phyloP scores from a whole-genome alignment of 306 rosid genomes.

The Vigna unguiculata region DNA sequence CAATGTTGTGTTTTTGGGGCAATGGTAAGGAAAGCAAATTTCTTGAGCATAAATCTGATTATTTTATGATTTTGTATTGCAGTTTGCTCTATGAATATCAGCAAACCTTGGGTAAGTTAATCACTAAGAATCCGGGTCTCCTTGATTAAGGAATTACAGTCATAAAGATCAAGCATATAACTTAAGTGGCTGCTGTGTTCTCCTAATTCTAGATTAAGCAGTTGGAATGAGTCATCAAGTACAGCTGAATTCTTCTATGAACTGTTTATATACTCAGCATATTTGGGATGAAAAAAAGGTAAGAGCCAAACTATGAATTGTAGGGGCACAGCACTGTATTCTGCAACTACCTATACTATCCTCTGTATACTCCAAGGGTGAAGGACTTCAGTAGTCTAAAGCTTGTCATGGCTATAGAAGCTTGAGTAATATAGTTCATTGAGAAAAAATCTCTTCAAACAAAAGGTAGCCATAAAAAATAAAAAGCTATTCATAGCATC shows the following conservation, averaged over 20 bases:
- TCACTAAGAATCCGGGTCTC: too few species aligned
- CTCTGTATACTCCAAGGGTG: neutral
- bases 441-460: conserved; percentile 1
- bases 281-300: neutral
- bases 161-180: neutral
- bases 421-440: neutral
- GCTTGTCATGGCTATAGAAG: neutral
- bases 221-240: conserved; percentile 19
- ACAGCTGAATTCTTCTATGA: conserved; percentile 3
- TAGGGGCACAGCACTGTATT: neutral
- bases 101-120: conserved; percentile 2
- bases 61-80: neutral
- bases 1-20: neutral
- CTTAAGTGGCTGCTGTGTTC: neutral
- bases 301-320: neutral
- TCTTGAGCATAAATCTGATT: conserved; percentile 16
- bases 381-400: neutral
- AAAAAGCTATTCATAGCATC: conserved; percentile 16
- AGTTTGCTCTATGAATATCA: conserved; percentile 18
- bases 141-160: conserved; percentile 1
- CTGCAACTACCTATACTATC: neutral
- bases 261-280: neutral
- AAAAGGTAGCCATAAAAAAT: conserved; percentile 4
- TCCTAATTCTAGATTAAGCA: conserved; percentile 35
- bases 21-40: neutral